Conservation (phyloP, 2,329 filamentous ascomycete genomes). For the Alternaria sp. region DNA sequence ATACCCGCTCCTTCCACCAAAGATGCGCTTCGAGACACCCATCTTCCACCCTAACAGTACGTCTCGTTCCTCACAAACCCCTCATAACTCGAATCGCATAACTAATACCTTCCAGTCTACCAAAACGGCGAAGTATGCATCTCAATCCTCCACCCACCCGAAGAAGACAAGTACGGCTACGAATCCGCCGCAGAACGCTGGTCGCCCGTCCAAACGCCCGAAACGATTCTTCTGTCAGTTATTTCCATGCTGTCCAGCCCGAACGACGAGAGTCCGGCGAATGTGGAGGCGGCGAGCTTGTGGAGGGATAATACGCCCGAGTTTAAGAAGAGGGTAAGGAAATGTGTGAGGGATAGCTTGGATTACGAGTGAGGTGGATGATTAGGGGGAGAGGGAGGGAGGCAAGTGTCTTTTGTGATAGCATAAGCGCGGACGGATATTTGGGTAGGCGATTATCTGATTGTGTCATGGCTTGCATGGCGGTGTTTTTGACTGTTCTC, state of each 20-base stretch:
- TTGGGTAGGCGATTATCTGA: not conserved
- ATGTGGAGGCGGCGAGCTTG: constrained; percentile 95
- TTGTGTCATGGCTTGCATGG: constrained; percentile 1
- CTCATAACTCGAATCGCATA: not conserved
- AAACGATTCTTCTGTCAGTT: constrained; percentile 95
- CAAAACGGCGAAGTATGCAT: constrained; percentile 92
- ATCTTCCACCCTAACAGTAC: constrained; percentile 96
- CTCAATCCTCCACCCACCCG: constrained; percentile 94
- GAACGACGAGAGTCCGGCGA: constrained; percentile 95
- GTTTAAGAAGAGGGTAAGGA: constrained; percentile 85
- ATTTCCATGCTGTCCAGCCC: constrained; percentile 99
- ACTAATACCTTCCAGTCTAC: constrained; percentile 68
- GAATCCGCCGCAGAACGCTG: constrained; percentile 94
- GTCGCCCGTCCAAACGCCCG: constrained; percentile 95
- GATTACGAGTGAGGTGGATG: constrained; percentile 37
- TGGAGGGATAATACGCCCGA: constrained; percentile 84
- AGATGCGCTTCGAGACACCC: constrained; percentile 93
- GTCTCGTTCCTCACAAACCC: constrained; percentile 14
- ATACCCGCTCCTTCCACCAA: constrained; percentile 94
- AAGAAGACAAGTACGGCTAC: constrained; percentile 98
- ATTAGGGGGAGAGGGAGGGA: not conserved
- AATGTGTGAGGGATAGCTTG: constrained; percentile 70
- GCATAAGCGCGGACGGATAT: constrained; percentile 9
- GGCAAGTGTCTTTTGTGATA: not conserved
- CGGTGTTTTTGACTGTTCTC: not conserved